Percentiles rank a stretch among this genome's conserved stretches.
phyloP scores from a whole-genome alignment of 192 early-diverging fungal genomes.

The Linnemannia exigua region DNA sequence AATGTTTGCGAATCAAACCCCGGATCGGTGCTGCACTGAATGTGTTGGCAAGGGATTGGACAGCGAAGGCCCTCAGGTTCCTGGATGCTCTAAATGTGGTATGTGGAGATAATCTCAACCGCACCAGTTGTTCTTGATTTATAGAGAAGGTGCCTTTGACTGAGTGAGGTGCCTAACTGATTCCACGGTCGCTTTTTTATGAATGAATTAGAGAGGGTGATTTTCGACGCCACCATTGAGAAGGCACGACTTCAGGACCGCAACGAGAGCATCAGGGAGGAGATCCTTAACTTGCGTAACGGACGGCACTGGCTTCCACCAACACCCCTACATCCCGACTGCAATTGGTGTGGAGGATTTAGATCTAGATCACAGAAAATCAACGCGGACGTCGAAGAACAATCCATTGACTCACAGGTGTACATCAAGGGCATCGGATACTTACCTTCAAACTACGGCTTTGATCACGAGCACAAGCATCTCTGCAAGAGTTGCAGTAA shows the following conservation, averaged over 20 bases:
- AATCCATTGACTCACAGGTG: conserved; percentile 2
- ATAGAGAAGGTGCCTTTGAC: not conserved
- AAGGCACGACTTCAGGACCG: not conserved
- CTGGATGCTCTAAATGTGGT: conserved; percentile 8
- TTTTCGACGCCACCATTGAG: not conserved
- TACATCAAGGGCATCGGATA: conserved; percentile 26
- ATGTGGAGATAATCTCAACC: not conserved
- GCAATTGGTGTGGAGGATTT: conserved; percentile 48
- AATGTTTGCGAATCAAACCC: not conserved
- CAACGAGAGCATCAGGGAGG: not conserved
- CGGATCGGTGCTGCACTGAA: not conserved
- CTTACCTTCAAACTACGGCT: conserved; percentile 3
- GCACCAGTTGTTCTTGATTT: not conserved
- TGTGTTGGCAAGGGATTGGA: not conserved
- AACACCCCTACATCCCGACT: conserved; percentile 7
- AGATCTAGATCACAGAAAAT: not conserved
- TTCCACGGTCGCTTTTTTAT: not conserved
- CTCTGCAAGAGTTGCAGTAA: conserved; percentile 40
- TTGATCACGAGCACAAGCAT: conserved; percentile 36
- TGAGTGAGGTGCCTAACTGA: not conserved
- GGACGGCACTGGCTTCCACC: not conserved
- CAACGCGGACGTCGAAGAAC: not conserved
- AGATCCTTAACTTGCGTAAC: not conserved
- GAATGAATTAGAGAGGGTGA: not conserved
- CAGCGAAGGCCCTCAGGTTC: not conserved